A percentile compares a stretch with the other conserved stretches of the same genome.
phyloP scores from a whole-genome alignment of 139 green algal genomes.

The Medakamo hakoo region DNA sequence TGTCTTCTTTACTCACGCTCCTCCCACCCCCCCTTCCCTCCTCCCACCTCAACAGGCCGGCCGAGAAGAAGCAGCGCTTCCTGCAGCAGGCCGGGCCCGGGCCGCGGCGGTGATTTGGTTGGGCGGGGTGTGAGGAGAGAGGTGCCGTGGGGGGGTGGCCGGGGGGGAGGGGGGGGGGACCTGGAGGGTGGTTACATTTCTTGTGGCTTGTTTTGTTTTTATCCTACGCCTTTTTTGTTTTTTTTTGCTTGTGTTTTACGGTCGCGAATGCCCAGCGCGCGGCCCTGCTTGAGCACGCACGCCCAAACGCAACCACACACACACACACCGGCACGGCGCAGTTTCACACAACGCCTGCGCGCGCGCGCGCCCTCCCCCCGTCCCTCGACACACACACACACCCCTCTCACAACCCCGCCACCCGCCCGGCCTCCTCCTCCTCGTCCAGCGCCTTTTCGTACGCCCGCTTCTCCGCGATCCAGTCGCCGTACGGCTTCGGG shows the following conservation, averaged over 20 bases:
- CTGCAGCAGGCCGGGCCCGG: slow-evolving; percentile 22
- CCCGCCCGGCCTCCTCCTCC: background rate
- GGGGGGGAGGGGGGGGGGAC: background rate
- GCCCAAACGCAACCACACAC: too few relatives aligned
- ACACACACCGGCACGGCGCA: too few relatives aligned
- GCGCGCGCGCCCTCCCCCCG: too few relatives aligned
- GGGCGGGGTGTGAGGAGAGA: too few relatives aligned
- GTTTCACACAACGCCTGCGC: too few relatives aligned
- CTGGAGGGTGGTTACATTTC: background rate
- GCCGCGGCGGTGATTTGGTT: too few relatives aligned
- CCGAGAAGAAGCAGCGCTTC: slow-evolving; percentile 86
- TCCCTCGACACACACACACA: too few relatives aligned
- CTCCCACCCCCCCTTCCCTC: background rate
- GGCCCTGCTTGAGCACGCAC: too few relatives aligned
- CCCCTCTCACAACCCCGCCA: background rate
- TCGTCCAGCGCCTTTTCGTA: slow-evolving; percentile 8
- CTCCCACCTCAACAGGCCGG: slow-evolving; percentile 86
- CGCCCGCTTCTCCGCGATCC: slow-evolving; percentile 43
- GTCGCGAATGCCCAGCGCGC: too few relatives aligned
- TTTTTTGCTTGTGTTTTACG: too few relatives aligned
- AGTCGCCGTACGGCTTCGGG: slow-evolving; percentile 74
- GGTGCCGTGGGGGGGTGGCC: too few relatives aligned
- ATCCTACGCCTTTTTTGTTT: background rate
- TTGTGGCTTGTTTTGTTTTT: background rate
- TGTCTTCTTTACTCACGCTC: background rate